Evolutionary conservation across 495 filamentous ascomycete species (phyloP), one percentile per base, ranked within the genome.

Genomic region (Neurospora intermedia): DNA sequence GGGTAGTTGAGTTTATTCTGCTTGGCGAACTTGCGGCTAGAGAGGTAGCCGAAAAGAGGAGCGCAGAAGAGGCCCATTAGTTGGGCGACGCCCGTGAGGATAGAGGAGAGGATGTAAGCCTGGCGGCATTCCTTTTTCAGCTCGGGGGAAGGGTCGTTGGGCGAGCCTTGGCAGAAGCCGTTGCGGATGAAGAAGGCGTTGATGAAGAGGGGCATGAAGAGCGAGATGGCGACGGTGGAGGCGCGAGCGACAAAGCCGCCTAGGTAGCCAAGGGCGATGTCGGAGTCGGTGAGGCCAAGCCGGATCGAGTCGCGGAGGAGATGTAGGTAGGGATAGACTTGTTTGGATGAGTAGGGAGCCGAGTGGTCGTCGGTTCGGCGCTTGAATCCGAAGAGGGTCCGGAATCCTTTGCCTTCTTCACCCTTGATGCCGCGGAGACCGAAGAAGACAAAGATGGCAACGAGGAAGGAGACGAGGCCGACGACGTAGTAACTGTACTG

Each of bases 231-330:
- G 54, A 99, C 95, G 0, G 94, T 97, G n/a, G 93, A 97, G 13
- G 96, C 93, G 70, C 96, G 90, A 6, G 96, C 96, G 1, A 98
- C 95, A 75, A 99, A 97, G 18, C 95, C 95, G 72, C 94, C 96
- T 1, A 98, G 82, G 76, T 98, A 99, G 20, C 92, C 93, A 0
- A 98, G 86, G 46, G 90, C 89, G 77, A 99, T 95, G 69, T 90
- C 87, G 35, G 87, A 84, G 78, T 95, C 91, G 27, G 84, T 89
- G 75, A 92, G 88, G 15, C 92, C 95, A n/a, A 97, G 83, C 9
- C 82, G 81, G 54, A 94, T 78, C 0, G 94, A 89, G n/a, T 89
- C 87, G 3, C 85, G 80, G 40, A 97, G 80, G 18, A 88, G 83
- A 59, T 82, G 82, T 71, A 76, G 81, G 76, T 86, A 88, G 6